These are phyloP conservation scores for Penicillium sp. DNA, from an alignment of 2,329 filamentous ascomycete species.

Conservation along the genomic window DNA sequence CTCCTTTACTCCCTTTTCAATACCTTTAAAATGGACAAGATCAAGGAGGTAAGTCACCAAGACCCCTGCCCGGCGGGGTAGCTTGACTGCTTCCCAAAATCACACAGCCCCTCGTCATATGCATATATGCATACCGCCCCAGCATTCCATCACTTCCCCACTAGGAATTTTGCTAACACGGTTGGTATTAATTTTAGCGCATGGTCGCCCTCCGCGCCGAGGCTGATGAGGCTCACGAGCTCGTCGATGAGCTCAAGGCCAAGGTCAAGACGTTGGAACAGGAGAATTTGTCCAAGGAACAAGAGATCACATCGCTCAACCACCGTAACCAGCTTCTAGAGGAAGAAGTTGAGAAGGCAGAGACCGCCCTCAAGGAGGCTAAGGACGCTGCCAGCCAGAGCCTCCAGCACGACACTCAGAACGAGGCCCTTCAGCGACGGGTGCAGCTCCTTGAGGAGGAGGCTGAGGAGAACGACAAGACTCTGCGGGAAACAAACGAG, in stretches of 20 bases:
- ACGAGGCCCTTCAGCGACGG: constrained; percentile 87
- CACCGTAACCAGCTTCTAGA: constrained; percentile 96
- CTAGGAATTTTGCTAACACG: constrained; percentile 10
- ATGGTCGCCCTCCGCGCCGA: constrained; percentile 93
- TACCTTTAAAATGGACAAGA: constrained; percentile 71
- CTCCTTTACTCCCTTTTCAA: constrained; percentile 22
- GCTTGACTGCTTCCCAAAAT: constrained; percentile 31
- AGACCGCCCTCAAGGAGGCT: constrained; percentile 76
- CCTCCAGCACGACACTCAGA: constrained; percentile 79
- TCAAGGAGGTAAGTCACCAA: constrained; percentile 73
- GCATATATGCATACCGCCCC: constrained; percentile 13
- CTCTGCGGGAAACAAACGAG: constrained; percentile 93
- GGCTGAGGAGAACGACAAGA: constrained; percentile 94
- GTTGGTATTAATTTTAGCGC: constrained; percentile 65
- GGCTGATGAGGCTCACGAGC: constrained; percentile 77
- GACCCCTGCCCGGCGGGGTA: constrained; percentile 42
- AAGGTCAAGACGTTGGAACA: constrained; percentile 91
- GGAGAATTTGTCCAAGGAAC: constrained; percentile 94
- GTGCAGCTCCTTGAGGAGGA: constrained; percentile 97
- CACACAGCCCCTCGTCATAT: constrained; percentile 21
- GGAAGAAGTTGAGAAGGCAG: constrained; percentile 87
- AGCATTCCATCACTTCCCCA: constrained; percentile 21
- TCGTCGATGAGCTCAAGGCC: constrained; percentile 81
- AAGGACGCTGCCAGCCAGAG: constrained; percentile 85
- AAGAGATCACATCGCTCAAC: constrained; percentile 93